A percentile compares a stretch with the other conserved stretches of the same genome.
phyloP scores from a whole-genome alignment of 169 alveolate species.

The Toxoplasma gondii region DNA sequence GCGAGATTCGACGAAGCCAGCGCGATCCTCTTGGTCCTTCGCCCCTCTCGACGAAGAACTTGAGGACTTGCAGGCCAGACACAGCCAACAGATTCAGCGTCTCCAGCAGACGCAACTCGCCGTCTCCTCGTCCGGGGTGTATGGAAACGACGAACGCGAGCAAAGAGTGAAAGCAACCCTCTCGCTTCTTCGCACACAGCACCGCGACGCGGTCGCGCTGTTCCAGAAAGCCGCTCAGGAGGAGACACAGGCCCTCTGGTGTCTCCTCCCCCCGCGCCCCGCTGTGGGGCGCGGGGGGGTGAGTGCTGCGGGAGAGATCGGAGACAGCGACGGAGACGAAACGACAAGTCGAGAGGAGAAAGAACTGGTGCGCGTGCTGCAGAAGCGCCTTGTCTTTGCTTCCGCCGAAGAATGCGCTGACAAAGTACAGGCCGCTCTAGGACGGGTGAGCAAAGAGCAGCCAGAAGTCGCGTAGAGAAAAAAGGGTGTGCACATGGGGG shows the following conservation, averaged over 20 bases:
- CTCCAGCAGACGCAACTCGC: neutral
- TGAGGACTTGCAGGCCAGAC: neutral
- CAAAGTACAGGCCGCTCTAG: neutral
- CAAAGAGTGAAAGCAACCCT: neutral
- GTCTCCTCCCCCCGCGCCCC: neutral
- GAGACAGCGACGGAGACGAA: neutral
- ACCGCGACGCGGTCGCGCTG: neutral
- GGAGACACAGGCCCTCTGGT: neutral
- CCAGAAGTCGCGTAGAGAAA: neutral
- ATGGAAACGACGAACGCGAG: neutral
- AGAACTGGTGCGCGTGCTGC: neutral
- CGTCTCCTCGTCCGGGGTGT: neutral
- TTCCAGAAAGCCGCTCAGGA: conserved; percentile 1
- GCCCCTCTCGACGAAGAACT: neutral
- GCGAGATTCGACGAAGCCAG: neutral
- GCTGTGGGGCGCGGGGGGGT: neutral
- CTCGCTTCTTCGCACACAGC: neutral
- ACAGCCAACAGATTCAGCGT: neutral
- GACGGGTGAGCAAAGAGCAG: neutral
- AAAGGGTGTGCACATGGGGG: no score
- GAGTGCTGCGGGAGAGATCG: neutral
- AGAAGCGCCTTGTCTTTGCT: neutral
- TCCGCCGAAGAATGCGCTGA: neutral
- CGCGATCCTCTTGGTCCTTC: neutral
- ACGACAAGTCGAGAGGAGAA: neutral